Evolutionary conservation across 768 basidiomycete species (phyloP).

Genomic region (Mrakia hoshinonis): DNA sequence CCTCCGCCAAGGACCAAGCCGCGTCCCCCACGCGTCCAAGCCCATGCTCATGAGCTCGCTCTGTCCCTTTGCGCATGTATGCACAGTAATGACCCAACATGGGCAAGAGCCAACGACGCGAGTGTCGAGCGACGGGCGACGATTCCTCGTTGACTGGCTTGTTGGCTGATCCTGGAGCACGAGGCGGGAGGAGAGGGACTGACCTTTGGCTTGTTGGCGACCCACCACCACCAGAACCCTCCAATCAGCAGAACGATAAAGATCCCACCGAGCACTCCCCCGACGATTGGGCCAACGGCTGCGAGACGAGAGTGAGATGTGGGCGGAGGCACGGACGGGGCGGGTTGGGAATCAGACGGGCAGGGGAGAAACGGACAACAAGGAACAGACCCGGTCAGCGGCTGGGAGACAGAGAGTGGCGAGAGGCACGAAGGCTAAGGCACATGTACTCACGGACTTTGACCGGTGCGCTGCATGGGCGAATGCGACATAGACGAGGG

Average conservation of each 20-base stretch:
- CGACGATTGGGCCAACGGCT: constrained; percentile 21
- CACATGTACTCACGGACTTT: background rate
- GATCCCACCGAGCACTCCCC: constrained; percentile 15
- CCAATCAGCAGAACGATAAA: constrained; percentile 11
- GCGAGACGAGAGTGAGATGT: background rate
- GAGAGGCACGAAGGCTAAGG: background rate
- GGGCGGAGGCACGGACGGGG: background rate
- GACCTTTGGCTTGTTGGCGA: constrained; percentile 21
- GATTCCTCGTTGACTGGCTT: no score
- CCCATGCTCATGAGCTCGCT: no score
- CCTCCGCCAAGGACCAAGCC: no score
- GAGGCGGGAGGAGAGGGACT: background rate
- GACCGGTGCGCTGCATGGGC: background rate
- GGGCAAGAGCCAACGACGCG: no score
- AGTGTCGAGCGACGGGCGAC: background rate
- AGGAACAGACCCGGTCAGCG: background rate
- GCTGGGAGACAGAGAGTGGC: background rate
- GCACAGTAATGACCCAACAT: no score
- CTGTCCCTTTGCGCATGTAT: no score
- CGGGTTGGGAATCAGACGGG: background rate
- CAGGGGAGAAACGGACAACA: background rate
- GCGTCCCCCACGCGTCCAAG: no score
- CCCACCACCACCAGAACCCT: constrained; percentile 25
- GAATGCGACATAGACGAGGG: background rate
- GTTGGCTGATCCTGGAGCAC: background rate